Conservation (phyloP, 2,329 filamentous ascomycete genomes). For the Clarireedia paspali region DNA sequence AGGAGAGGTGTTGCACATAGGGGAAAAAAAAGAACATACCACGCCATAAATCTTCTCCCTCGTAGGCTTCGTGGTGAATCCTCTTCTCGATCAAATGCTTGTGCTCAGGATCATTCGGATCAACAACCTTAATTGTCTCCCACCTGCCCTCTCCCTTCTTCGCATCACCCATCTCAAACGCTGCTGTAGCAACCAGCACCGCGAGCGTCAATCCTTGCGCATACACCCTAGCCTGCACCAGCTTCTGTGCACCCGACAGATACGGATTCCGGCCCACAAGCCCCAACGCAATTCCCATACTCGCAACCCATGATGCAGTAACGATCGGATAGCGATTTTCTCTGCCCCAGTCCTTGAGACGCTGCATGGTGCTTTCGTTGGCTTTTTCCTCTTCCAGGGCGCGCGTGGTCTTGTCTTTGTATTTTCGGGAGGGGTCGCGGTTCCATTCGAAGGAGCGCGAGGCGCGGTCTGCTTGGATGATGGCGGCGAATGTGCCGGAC, state of each 20-base stretch:
- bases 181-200: conserved; percentile 59
- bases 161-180: conserved; percentile 67
- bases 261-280: conserved; percentile 58
- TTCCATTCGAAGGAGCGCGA: conserved; percentile 63
- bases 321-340: conserved; percentile 64
- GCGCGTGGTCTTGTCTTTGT: conserved; percentile 24
- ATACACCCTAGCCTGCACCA: conserved; percentile 70
- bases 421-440: conserved; percentile 31
- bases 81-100: conserved; percentile 79
- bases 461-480: conserved; percentile 74
- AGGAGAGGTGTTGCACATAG: no score
- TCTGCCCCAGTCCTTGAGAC: conserved; percentile 63
- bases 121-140: conserved; percentile 76
- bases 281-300: conserved; percentile 54
- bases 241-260: conserved; percentile 56
- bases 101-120: conserved; percentile 75
- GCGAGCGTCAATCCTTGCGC: conserved; percentile 64
- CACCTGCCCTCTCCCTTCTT: conserved; percentile 68
- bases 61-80: conserved; percentile 79
- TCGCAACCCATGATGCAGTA: conserved; percentile 57
- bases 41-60: conserved; percentile 90
- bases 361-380: conserved; percentile 46
- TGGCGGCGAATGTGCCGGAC: conserved; percentile 74
- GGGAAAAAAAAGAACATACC: conserved; percentile 41
- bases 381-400: conserved; percentile 15